A percentile compares a stretch with the other conserved stretches of the same genome.
These are phyloP conservation scores for Fusarium dlaminii DNA, from an alignment of 2,329 filamentous ascomycete species.

Conservation along the genomic window DNA sequence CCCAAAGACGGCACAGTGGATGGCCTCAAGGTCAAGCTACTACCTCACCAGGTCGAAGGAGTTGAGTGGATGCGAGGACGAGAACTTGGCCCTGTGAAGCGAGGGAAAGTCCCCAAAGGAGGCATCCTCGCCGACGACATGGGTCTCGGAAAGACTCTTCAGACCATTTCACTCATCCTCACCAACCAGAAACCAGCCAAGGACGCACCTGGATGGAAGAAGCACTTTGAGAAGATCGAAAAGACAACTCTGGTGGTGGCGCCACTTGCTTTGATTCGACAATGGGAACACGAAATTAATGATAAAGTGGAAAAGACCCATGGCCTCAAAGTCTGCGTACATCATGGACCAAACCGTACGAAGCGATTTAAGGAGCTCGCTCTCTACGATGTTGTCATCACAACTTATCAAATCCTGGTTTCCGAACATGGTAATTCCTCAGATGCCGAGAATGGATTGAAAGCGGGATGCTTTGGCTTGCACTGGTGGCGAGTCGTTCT, in stretches of 20 bases:
- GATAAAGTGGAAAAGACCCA: slow-evolving; percentile 78
- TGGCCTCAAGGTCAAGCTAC: slow-evolving; percentile 85
- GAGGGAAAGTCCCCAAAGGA: slow-evolving; percentile 83
- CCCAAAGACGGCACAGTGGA: slow-evolving; percentile 68
- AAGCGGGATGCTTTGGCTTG: slow-evolving; percentile 87
- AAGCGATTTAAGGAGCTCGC: slow-evolving; percentile 81
- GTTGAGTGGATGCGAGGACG: slow-evolving; percentile 95
- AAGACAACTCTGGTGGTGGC: slow-evolving; percentile 92
- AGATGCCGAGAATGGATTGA: slow-evolving; percentile 67
- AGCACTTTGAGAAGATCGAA: slow-evolving; percentile 73
- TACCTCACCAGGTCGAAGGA: slow-evolving; percentile 94
- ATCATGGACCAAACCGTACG: slow-evolving; percentile 87
- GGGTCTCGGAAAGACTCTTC: slow-evolving; percentile 96
- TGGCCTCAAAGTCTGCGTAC: slow-evolving; percentile 82
- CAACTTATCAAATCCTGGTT: slow-evolving; percentile 94
- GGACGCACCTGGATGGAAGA: slow-evolving; percentile 69
- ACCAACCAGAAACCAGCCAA: slow-evolving; percentile 77
- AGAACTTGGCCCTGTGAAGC: slow-evolving; percentile 86
- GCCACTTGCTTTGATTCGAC: slow-evolving; percentile 91
- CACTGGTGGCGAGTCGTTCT: slow-evolving; percentile 96
- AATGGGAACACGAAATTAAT: slow-evolving; percentile 95
- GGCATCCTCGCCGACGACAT: slow-evolving; percentile 97
- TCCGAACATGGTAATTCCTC: slow-evolving; percentile 84
- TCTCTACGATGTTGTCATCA: slow-evolving; percentile 93
- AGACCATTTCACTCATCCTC: slow-evolving; percentile 89